These are phyloP conservation scores for Senna siamea DNA, from an alignment of 306 rosid species.

Conservation along the genomic window DNA sequence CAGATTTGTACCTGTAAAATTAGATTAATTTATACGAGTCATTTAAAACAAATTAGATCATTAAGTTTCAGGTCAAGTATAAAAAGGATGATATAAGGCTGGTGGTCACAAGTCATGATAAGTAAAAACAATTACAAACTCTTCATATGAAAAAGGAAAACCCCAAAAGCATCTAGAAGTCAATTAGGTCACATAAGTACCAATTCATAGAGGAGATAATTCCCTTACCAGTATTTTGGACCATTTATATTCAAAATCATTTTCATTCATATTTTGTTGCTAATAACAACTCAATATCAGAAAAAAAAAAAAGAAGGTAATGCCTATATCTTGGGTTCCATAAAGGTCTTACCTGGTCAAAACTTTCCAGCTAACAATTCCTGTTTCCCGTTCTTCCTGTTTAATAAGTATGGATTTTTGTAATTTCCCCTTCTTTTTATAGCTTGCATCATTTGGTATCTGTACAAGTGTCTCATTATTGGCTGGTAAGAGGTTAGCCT, in stretches of 20 bases:
- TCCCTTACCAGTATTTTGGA: background rate
- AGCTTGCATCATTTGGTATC: constrained; percentile 45
- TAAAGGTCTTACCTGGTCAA: constrained; percentile 57
- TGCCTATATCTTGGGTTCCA: constrained; percentile 1
- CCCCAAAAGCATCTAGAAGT: background rate
- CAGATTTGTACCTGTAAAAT: constrained; percentile 67
- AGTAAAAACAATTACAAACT: background rate
- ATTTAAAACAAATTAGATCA: constrained; percentile 5
- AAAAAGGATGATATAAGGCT: background rate
- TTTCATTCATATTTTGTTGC: background rate
- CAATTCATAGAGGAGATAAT: constrained; percentile 12
- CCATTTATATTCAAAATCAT: background rate
- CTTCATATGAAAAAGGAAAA: background rate
- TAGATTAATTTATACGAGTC: constrained; percentile 25
- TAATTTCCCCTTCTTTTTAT: constrained; percentile 56
- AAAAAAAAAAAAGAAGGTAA: constrained; percentile 1
- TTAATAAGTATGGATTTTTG: constrained; percentile 69
- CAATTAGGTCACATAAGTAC: background rate
- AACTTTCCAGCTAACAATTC: constrained; percentile 82
- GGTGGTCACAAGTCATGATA: background rate
- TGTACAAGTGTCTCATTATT: constrained; percentile 42
- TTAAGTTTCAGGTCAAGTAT: constrained; percentile 11
- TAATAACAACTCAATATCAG: background rate
- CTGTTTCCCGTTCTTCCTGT: constrained; percentile 90
- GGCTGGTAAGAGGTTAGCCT: constrained; percentile 38